phyloP scores from a whole-genome alignment of 78 protist species.

The Anaeramoeba ignava region DNA sequence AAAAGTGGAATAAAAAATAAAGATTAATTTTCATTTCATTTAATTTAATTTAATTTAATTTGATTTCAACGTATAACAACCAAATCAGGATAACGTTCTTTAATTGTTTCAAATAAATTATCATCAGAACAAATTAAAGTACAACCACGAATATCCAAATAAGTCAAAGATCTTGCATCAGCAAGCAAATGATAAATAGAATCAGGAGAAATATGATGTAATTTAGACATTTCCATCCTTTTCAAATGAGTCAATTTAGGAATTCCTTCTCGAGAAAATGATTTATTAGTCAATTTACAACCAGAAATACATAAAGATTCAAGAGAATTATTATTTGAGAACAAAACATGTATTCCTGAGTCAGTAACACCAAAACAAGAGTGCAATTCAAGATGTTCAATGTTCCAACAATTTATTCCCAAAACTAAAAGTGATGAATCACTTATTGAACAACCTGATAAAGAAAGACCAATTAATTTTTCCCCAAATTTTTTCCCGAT shows the following conservation, averaged over 20 bases:
- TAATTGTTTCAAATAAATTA: neutral
- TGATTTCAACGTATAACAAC: neutral
- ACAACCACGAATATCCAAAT: neutral
- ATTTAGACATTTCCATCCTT: neutral
- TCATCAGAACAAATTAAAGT: neutral
- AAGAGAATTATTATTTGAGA: neutral
- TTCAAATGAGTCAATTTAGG: neutral
- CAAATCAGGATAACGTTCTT: neutral
- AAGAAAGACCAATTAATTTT: neutral
- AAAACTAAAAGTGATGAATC: neutral
- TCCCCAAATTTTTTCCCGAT: neutral
- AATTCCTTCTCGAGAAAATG: neutral
- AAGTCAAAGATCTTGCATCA: neutral
- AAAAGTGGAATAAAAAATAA: too few relatives aligned
- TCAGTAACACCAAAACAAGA: neutral
- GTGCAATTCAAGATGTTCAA: neutral
- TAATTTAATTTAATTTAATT: neutral
- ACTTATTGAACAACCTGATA: neutral
- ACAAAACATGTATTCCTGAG: neutral
- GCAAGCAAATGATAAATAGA: neutral
- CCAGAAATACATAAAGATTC: neutral
- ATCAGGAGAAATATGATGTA: neutral
- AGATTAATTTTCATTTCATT: too few relatives aligned
- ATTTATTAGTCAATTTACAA: neutral
- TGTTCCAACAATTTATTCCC: neutral